Base-by-base conservation (phyloP, 179 eudicot species). In the Spergularia azorica region DNA sequence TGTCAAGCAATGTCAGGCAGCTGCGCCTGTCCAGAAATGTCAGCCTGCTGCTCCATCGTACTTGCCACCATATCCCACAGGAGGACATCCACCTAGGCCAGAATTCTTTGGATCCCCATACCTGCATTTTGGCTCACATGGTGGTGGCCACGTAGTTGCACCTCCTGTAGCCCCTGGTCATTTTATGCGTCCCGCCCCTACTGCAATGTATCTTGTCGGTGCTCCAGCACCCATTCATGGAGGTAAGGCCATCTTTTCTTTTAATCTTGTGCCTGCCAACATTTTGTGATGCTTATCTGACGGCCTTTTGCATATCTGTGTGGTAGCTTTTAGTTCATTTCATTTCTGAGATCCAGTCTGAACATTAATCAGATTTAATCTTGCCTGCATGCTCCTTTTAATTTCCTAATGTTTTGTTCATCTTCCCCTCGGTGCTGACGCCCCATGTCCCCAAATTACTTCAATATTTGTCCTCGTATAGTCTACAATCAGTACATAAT, bases 201-300 rank as follows among this genome's bases (percentile, higher is more conserved):
- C 32, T 50, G 32, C 9, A 38, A 48, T 6, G n/a, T 56, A 13
- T 76, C 65, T 20, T 32, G 52, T 9, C 20, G n/a, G 59, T 50
- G 56, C 62, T 26, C 74, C 52, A 18, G 59, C 21, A 10, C 59
- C 52, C 32, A 12, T 14, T 62, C 32, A 8, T 4, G 15, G 36
- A 62, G 75, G 80, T 77, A 70, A 61, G 62, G 63, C 41, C 54
- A 32, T 10, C 38, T 77, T 26, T 43, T 43, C 48, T 43, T 77
- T 60, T 59, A n/a, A 26, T 70, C 26, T 17, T 67, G 36, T 67
- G 26, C 63, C 36, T 11, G 56, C 55, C 43, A 54, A 18, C 21
- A 46, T 77, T 77, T 26, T 26, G 51, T 17, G 69, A 57, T 48
- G 39, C 17, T 17, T 26, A 3, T 60, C 21, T 18, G 13, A 57